These are phyloP conservation scores for Microglena sp. DNA, from an alignment of 139 green algal genomes.

Conservation along the genomic window DNA sequence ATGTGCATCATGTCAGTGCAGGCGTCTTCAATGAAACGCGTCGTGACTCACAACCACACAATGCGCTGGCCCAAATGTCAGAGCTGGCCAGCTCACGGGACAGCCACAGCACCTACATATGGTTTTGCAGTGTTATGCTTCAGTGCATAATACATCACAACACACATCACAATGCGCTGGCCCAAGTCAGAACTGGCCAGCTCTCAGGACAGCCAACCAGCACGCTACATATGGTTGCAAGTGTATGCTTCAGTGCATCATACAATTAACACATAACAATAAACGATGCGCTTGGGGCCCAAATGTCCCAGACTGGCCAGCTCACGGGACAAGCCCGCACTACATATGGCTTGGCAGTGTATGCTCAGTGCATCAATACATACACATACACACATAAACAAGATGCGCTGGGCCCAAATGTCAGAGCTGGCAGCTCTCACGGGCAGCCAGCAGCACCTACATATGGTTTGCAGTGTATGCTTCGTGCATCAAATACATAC, in stretches of 20 bases:
- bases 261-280: background rate
- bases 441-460: no score
- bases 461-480: no score
- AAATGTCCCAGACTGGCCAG: no score
- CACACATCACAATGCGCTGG: no score
- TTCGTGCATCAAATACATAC: no score
- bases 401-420: no score
- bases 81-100: background rate
- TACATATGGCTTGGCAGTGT: no score
- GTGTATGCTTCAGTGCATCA: background rate
- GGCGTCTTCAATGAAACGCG: background rate
- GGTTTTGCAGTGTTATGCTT: background rate
- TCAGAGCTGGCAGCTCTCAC: no score
- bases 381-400: no score
- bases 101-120: background rate
- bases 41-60: background rate
- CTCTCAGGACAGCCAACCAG: background rate
- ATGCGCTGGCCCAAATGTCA: constrained; percentile 1
- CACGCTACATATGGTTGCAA: background rate
- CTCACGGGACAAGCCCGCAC: no score
- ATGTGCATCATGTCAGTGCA: constrained; percentile 3
- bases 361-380: no score
- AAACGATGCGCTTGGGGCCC: background rate
- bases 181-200: no score
- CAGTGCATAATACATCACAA: background rate